A percentile compares a stretch with the other conserved stretches of the same genome.
Conservation (phyloP, 768 basidiomycete species). For the Suillus subalutaceus region DNA sequence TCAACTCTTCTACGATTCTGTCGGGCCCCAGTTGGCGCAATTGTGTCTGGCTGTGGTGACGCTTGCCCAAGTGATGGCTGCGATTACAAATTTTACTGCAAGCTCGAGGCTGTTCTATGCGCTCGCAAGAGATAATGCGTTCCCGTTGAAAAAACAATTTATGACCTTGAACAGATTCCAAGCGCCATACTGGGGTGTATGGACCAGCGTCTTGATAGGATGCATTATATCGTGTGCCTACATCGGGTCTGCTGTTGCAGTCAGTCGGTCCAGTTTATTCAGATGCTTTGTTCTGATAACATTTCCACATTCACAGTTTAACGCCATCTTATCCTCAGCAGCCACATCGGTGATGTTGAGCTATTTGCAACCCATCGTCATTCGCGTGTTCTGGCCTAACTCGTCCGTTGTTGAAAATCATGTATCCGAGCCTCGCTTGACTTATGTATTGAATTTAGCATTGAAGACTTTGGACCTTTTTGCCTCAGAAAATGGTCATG, state of each 20-base stretch:
- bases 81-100: slow-evolving; percentile 60
- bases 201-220: slow-evolving; percentile 54
- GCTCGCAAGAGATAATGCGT: slow-evolving; percentile 54
- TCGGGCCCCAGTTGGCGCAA: slow-evolving; percentile 47
- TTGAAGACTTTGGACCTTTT: slow-evolving; percentile 53
- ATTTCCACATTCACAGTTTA: slow-evolving; percentile 39
- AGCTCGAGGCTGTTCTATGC: slow-evolving; percentile 61
- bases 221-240: slow-evolving; percentile 61
- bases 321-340: slow-evolving; percentile 58
- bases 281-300: neutral
- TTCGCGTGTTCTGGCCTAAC: slow-evolving; percentile 59
- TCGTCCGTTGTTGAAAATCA: slow-evolving; percentile 37
- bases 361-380: slow-evolving; percentile 59
- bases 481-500: slow-evolving; percentile 55
- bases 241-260: slow-evolving; percentile 57
- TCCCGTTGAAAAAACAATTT: slow-evolving; percentile 48
- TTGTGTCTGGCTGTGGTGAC: slow-evolving; percentile 54
- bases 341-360: slow-evolving; percentile 61
- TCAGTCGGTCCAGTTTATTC: slow-evolving; percentile 29
- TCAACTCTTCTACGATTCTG: slow-evolving; percentile 58
- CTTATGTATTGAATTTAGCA: slow-evolving; percentile 52
- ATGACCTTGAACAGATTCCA: slow-evolving; percentile 55
- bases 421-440: slow-evolving; percentile 40
- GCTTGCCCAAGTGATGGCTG: slow-evolving; percentile 55
- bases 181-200: slow-evolving; percentile 59